These are phyloP conservation scores for Cyberlindnera petersonii DNA, from an alignment of 805 yeast species.

Conservation along the genomic window DNA sequence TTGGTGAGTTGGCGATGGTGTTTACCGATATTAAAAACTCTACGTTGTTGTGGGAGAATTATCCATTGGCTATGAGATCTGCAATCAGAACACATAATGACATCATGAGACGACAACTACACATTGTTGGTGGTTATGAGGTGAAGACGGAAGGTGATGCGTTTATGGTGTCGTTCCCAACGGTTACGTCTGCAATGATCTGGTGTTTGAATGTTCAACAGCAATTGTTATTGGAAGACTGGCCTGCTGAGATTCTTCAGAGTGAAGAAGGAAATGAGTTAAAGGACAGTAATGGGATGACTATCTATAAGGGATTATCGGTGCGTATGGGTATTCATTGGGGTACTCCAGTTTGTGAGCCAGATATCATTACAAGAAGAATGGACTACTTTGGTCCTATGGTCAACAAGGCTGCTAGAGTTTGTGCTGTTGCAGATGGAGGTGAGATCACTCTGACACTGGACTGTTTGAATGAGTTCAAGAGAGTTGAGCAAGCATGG, in stretches of 20 bases:
- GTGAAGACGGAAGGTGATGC: slow-evolving; percentile 99
- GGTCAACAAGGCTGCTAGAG: slow-evolving; percentile 93
- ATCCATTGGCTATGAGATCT: slow-evolving; percentile 91
- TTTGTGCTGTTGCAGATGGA: slow-evolving; percentile 93
- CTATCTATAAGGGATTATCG: slow-evolving; percentile 81
- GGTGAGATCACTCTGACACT: slow-evolving; percentile 91
- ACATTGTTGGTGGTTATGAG: slow-evolving; percentile 95
- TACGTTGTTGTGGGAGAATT: slow-evolving; percentile 88
- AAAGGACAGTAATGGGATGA: slow-evolving; percentile 51
- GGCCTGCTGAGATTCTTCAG: slow-evolving; percentile 92
- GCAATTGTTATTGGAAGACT: slow-evolving; percentile 76
- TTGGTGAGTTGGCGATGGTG: slow-evolving; percentile 90
- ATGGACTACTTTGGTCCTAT: slow-evolving; percentile 99
- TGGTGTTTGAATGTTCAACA: slow-evolving; percentile 96
- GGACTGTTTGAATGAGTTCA: slow-evolving; percentile 74
- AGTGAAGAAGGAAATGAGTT: slow-evolving; percentile 82
- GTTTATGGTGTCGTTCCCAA: slow-evolving; percentile 94
- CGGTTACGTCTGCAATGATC: slow-evolving; percentile 81
- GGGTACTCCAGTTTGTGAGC: slow-evolving; percentile 96
- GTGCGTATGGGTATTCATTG: slow-evolving; percentile 99
- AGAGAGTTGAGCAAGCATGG: slow-evolving; percentile 39
- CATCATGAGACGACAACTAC: slow-evolving; percentile 87
- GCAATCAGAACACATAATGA: slow-evolving; percentile 94
- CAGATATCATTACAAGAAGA: slow-evolving; percentile 89
- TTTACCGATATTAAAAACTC: slow-evolving; percentile 97